A percentile compares a stretch with the other conserved stretches of the same genome.
phyloP scores from a whole-genome alignment of 495 filamentous ascomycete species.

The Coniosporium apollinis region DNA sequence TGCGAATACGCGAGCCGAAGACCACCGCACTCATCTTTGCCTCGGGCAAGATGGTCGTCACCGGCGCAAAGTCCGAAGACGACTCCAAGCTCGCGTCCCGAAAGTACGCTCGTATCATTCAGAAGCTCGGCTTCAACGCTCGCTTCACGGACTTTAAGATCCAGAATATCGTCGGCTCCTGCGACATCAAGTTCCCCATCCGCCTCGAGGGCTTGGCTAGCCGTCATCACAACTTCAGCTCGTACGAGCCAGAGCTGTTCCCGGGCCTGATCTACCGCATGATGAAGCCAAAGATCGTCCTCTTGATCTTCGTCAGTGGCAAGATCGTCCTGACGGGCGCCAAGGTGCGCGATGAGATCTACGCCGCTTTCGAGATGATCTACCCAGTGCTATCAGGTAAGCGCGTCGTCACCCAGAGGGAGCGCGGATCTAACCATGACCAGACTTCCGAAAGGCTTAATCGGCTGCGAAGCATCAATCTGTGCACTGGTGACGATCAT shows the following conservation, averaged over 20 bases:
- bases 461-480: background rate
- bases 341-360: slow-evolving; percentile 97
- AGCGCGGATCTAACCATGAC: background rate
- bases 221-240: slow-evolving; percentile 98
- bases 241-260: slow-evolving; percentile 96
- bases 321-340: slow-evolving; percentile 98
- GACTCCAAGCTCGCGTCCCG: slow-evolving; percentile 91
- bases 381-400: slow-evolving; percentile 91
- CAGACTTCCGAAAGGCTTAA: slow-evolving; percentile 28
- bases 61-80: slow-evolving; percentile 95
- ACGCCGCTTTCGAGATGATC: slow-evolving; percentile 97
- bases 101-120: slow-evolving; percentile 98
- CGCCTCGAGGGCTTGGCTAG: slow-evolving; percentile 88
- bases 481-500: background rate
- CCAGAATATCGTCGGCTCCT: slow-evolving; percentile 97
- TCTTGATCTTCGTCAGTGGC: slow-evolving; percentile 95
- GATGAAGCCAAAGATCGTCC: slow-evolving; percentile 99
- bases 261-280: slow-evolving; percentile 99
- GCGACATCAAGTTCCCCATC: slow-evolving; percentile 99
- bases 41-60: slow-evolving; percentile 98
- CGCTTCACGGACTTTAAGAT: slow-evolving; percentile 99
- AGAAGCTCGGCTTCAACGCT: slow-evolving; percentile 98
- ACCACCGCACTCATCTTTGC: slow-evolving; percentile 97
- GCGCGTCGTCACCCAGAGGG: slow-evolving; percentile 6
- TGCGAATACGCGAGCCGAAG: slow-evolving; percentile 98